phyloP scores from a whole-genome alignment of 1,139 yeast genomes.

The Casaregolazyma suthepensis region DNA sequence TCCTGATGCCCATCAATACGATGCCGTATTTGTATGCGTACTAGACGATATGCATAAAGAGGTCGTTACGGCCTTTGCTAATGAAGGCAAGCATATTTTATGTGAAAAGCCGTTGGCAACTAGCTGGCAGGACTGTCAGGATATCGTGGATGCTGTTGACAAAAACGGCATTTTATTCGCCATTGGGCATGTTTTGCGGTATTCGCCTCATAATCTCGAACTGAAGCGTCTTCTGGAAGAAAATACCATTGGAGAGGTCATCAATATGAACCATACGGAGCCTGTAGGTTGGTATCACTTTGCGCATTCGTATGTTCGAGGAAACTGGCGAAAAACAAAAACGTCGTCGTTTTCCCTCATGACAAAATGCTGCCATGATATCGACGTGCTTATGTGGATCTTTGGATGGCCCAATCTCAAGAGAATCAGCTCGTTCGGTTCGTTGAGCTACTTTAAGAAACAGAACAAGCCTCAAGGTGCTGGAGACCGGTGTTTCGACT shows the following conservation, averaged over 20 bases:
- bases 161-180: conserved; percentile 24
- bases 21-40: conserved; percentile 23
- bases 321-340: conserved; percentile 24
- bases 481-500: conserved; percentile 19
- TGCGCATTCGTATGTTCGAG: conserved; percentile 30
- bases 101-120: conserved; percentile 30
- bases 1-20: conserved; percentile 18
- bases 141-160: conserved; percentile 22
- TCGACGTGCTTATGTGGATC: conserved; percentile 26
- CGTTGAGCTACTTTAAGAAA: conserved; percentile 21
- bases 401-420: conserved; percentile 22
- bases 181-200: conserved; percentile 28
- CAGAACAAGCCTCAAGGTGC: conserved; percentile 25
- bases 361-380: conserved; percentile 29
- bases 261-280: conserved; percentile 28
- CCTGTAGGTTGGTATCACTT: conserved; percentile 30
- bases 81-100: conserved; percentile 23
- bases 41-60: conserved; percentile 26
- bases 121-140: conserved; percentile 22
- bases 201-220: conserved; percentile 26
- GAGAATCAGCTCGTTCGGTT: conserved; percentile 24
- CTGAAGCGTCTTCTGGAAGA: conserved; percentile 22
- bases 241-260: conserved; percentile 23
- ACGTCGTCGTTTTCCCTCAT: conserved; percentile 26
- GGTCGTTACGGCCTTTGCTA: conserved; percentile 25